These are phyloP conservation scores for Cyberlindnera japonica DNA, from an alignment of 805 yeast species.

Conservation along the genomic window DNA sequence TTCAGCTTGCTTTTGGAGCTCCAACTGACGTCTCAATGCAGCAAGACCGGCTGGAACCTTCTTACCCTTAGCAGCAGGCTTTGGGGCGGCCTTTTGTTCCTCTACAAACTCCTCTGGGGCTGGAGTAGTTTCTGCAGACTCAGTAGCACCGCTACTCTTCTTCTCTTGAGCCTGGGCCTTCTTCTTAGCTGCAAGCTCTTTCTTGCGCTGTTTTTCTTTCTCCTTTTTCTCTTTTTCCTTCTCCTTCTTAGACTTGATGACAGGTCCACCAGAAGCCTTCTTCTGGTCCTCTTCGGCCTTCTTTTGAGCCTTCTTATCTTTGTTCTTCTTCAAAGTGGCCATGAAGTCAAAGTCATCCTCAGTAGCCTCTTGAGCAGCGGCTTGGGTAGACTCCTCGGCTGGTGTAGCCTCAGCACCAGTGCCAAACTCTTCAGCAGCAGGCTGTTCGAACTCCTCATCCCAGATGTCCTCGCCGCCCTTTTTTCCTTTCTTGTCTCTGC, in stretches of 20 bases:
- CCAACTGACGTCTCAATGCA: slow-evolving; percentile 85
- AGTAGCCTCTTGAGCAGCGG: slow-evolving; percentile 30
- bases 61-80: slow-evolving; percentile 49
- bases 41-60: slow-evolving; percentile 90
- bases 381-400: slow-evolving; percentile 26
- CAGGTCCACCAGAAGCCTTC: slow-evolving; percentile 53
- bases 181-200: slow-evolving; percentile 83
- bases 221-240: slow-evolving; percentile 95
- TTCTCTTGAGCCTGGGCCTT: slow-evolving; percentile 42
- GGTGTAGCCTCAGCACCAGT: slow-evolving; percentile 26
- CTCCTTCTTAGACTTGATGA: slow-evolving; percentile 86
- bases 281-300: slow-evolving; percentile 49
- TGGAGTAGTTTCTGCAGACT: slow-evolving; percentile 28
- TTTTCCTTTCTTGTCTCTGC: slow-evolving; percentile 58
- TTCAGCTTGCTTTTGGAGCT: slow-evolving; percentile 81
- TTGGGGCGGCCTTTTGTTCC: slow-evolving; percentile 33
- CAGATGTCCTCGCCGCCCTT: slow-evolving; percentile 77
- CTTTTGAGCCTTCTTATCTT: slow-evolving; percentile 68
- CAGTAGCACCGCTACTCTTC: slow-evolving; percentile 4
- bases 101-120: slow-evolving; percentile 14
- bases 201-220: slow-evolving; percentile 84
- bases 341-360: slow-evolving; percentile 64
- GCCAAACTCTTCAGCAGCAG: slow-evolving; percentile 53
- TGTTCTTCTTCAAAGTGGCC: slow-evolving; percentile 76
- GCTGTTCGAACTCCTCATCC: slow-evolving; percentile 50